A percentile compares a stretch with the other conserved stretches of the same genome.
Evolutionary conservation across 495 filamentous ascomycete species (phyloP).

Genomic region (Lichenothelia convexa): DNA sequence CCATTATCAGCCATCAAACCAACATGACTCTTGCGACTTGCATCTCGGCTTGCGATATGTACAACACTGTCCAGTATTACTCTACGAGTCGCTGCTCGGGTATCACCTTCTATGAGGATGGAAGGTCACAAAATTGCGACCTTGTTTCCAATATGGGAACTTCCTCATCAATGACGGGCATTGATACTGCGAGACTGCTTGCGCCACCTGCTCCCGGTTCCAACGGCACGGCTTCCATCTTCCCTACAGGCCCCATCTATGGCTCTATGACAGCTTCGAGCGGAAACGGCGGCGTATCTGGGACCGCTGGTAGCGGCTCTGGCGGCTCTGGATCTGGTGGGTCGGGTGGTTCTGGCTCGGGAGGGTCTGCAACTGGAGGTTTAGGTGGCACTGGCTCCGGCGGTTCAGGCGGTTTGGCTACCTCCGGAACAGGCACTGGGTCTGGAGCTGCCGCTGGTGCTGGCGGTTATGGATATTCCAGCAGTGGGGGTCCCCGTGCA

Average conservation of each 20-base stretch:
- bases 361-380: conserved; percentile 1
- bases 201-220: no score
- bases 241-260: background rate
- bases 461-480: no score
- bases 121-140: no score
- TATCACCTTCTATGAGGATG: conserved; percentile 2
- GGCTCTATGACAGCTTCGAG: background rate
- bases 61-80: conserved; percentile 7
- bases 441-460: background rate
- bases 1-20: conserved; percentile 3
- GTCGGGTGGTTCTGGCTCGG: conserved; percentile 1
- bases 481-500: background rate
- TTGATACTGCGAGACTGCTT: background rate
- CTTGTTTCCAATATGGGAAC: no score
- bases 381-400: background rate
- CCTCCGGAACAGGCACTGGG: background rate
- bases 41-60: conserved; percentile 11
- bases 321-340: background rate
- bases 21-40: conserved; percentile 4
- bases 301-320: no score
- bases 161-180: no score
- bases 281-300: no score
- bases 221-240: no score
- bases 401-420: conserved; percentile 1
- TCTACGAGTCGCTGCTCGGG: conserved; percentile 5